Conservation (phyloP, 129 eudicot species). For the Tagetes erecta region DNA sequence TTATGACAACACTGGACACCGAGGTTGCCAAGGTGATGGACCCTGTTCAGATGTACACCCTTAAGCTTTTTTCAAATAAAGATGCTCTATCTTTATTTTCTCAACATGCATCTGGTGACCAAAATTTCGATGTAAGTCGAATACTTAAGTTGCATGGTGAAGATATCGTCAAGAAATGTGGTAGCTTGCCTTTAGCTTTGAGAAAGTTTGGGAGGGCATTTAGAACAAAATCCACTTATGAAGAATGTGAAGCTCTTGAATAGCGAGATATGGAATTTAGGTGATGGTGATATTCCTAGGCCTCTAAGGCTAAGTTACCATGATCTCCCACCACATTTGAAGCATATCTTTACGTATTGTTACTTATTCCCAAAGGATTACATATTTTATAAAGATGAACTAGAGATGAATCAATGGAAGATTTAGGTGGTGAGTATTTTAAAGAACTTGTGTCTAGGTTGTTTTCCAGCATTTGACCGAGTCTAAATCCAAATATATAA, state of each 20-base stretch:
- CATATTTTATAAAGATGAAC: neutral
- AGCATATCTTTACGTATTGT: neutral
- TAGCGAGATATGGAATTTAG: neutral
- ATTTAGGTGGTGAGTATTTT: neutral
- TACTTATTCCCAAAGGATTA: neutral
- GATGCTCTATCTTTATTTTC: constrained; percentile 34
- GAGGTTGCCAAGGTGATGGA: neutral
- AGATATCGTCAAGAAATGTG: constrained; percentile 17
- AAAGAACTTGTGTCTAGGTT: neutral
- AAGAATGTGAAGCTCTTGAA: neutral
- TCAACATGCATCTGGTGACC: constrained; percentile 20
- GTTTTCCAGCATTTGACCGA: neutral
- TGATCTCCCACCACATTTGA: neutral
- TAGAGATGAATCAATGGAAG: neutral
- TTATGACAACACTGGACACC: constrained; percentile 33
- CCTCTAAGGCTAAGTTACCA: neutral
- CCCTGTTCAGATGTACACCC: constrained; percentile 2
- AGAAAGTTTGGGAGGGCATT: neutral
- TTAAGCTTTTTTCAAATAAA: constrained; percentile 21
- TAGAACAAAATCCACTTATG: neutral
- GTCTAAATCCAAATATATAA: neutral
- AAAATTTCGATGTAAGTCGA: constrained; percentile 2
- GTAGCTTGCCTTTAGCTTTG: neutral
- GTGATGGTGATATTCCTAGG: neutral
- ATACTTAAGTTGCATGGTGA: constrained; percentile 26